A percentile compares a stretch with the other conserved stretches of the same genome.
phyloP scores from a whole-genome alignment of 75 land plant genomes.

The Sequoia sempervirens region DNA sequence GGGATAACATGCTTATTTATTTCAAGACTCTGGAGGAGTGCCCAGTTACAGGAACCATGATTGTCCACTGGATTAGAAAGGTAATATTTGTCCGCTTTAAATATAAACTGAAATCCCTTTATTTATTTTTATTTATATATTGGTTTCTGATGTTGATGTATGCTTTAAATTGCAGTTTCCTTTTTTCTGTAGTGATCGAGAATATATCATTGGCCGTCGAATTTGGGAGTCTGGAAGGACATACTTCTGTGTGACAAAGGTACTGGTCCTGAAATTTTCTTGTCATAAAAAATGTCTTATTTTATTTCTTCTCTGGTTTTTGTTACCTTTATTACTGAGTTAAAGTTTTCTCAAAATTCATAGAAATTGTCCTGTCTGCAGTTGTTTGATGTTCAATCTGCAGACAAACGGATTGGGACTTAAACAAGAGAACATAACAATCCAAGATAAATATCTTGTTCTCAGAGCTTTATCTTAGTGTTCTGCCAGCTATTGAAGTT shows the following conservation, averaged over 20 bases:
- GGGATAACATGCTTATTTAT: conserved; percentile 94
- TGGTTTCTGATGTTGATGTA: background rate
- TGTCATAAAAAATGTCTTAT: background rate
- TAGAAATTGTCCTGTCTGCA: background rate
- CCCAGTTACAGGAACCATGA: conserved; percentile 67
- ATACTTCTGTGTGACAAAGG: conserved; percentile 91
- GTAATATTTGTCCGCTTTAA: conserved; percentile 21
- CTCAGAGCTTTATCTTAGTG: background rate
- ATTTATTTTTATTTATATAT: background rate
- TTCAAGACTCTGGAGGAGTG: conserved; percentile 62
- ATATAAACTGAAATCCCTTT: background rate
- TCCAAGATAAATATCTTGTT: background rate
- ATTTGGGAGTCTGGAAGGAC: conserved; percentile 70
- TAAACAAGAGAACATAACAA: background rate
- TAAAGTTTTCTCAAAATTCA: background rate
- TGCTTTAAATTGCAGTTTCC: conserved; percentile 65
- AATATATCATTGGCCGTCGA: conserved; percentile 82
- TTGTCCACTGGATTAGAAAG: conserved; percentile 89
- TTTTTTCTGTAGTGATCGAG: conserved; percentile 92
- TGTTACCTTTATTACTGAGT: background rate
- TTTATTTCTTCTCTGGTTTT: background rate
- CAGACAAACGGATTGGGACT: background rate
- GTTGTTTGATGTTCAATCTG: background rate
- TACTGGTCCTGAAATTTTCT: conserved; percentile 15
- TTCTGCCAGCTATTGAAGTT: background rate